Conservation (phyloP, 805 yeast genomes). For the Lipomyces yamadae region DNA sequence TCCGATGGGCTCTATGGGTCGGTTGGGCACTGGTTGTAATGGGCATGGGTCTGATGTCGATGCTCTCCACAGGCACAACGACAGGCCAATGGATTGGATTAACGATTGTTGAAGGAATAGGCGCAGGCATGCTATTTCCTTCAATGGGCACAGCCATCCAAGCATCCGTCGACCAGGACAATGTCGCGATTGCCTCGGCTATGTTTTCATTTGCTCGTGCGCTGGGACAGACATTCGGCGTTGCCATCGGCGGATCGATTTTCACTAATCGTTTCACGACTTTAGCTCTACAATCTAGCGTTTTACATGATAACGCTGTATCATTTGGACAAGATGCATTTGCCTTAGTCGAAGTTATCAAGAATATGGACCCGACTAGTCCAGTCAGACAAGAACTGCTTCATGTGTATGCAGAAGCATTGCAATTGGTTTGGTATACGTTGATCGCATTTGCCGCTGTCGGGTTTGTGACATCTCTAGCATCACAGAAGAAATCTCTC, state of each 20-base stretch:
- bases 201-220: conserved; percentile 42
- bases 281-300: too few species aligned
- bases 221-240: conserved; percentile 44
- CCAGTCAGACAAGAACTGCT: neutral
- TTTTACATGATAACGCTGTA: too few species aligned
- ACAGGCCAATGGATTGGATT: too few species aligned
- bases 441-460: neutral
- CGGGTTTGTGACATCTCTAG: neutral
- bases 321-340: neutral
- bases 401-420: neutral
- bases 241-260: conserved; percentile 43
- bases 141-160: conserved; percentile 44
- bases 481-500: neutral
- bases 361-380: neutral
- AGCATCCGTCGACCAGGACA: conserved; percentile 41
- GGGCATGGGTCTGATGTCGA: conserved; percentile 57
- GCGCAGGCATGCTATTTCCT: conserved; percentile 55
- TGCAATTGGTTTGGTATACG: neutral
- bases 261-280: neutral
- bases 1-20: too few species aligned
- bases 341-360: neutral
- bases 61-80: conserved; percentile 39
- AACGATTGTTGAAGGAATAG: conserved; percentile 49
- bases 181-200: conserved; percentile 43
- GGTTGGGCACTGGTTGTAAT: too few species aligned